These are phyloP conservation scores for Schizophyllum amplum DNA, from an alignment of 1,284 basidiomycete genomes.

Conservation along the genomic window DNA sequence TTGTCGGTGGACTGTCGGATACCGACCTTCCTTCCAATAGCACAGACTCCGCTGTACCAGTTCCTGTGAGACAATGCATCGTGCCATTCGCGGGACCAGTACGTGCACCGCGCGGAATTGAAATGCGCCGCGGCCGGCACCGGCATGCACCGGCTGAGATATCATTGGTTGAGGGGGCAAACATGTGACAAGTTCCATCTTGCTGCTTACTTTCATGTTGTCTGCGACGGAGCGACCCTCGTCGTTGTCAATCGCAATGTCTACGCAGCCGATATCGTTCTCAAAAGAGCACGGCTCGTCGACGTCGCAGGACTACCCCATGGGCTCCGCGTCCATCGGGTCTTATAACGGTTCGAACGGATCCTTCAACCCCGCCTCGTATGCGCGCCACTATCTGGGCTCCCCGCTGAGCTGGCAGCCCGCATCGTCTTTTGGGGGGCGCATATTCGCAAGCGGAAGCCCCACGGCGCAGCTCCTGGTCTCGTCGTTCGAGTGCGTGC, in stretches of 20 bases:
- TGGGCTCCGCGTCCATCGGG: conserved; percentile 33
- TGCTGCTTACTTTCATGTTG: not conserved
- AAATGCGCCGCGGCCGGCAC: not conserved
- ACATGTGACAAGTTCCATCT: not conserved
- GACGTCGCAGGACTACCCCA: conserved; percentile 22
- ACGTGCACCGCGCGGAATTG: too few species aligned
- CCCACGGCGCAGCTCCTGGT: conserved; percentile 48
- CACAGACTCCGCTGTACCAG: too few species aligned
- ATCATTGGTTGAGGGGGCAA: not conserved
- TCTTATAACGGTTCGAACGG: conserved; percentile 35
- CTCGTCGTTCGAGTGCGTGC: conserved; percentile 53
- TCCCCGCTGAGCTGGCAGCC: conserved; percentile 61
- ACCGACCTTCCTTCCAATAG: too few species aligned
- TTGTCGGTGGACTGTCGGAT: too few species aligned
- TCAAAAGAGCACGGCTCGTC: conserved; percentile 14
- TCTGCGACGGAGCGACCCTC: not conserved
- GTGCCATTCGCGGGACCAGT: too few species aligned
- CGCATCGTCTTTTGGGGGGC: conserved; percentile 50
- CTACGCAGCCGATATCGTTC: conserved; percentile 12
- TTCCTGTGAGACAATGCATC: too few species aligned
- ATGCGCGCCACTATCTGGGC: conserved; percentile 57
- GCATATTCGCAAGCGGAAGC: conserved; percentile 51
- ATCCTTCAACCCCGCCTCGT: conserved; percentile 54
- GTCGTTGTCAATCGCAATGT: conserved; percentile 7
- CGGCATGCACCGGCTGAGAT: not conserved